A percentile compares a stretch with the other conserved stretches of the same genome.
phyloP scores from a whole-genome alignment of 257 asterid species.

The Nicotiana knightiana region DNA sequence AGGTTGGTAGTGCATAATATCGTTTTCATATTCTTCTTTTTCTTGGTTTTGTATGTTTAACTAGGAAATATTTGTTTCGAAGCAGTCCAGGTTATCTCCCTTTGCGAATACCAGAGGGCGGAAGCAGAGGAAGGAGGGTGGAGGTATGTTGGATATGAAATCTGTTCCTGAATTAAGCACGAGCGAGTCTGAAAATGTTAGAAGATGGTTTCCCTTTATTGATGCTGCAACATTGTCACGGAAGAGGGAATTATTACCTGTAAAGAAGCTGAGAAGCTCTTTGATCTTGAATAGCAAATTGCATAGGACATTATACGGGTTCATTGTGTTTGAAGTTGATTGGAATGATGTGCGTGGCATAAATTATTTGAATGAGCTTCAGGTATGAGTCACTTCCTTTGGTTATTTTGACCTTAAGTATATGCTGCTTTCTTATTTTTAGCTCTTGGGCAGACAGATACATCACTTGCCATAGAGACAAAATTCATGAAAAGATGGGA shows the following conservation, averaged over 20 bases:
- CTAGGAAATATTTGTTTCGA: not conserved
- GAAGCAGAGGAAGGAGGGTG: slow-evolving; percentile 43
- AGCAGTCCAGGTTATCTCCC: slow-evolving; percentile 92
- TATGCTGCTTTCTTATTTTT: not conserved
- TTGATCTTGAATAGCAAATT: slow-evolving; percentile 69
- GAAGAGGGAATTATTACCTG: slow-evolving; percentile 87
- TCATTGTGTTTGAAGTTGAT: slow-evolving; percentile 83
- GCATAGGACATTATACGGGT: slow-evolving; percentile 86
- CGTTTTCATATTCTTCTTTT: not conserved
- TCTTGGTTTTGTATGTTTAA: not conserved
- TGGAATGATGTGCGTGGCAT: slow-evolving; percentile 91
- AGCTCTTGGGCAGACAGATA: slow-evolving; percentile 61
- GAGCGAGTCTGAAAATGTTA: slow-evolving; percentile 34
- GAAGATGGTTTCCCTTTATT: slow-evolving; percentile 65
- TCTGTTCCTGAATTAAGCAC: slow-evolving; percentile 34
- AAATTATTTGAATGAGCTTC: slow-evolving; percentile 88
- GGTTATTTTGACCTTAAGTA: not conserved
- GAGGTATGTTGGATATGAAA: slow-evolving; percentile 29
- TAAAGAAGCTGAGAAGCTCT: slow-evolving; percentile 71
- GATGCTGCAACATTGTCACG: slow-evolving; percentile 65
- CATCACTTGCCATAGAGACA: slow-evolving; percentile 85
- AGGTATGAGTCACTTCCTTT: slow-evolving; percentile 40
- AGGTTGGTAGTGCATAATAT: slow-evolving; percentile 43
- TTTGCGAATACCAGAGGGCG: slow-evolving; percentile 72
- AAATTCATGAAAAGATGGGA: slow-evolving; percentile 96